Percentiles rank a stretch among this genome's conserved stretches.
phyloP scores from a whole-genome alignment of 345 rosid species.

The Bretschneidera sinensis region DNA sequence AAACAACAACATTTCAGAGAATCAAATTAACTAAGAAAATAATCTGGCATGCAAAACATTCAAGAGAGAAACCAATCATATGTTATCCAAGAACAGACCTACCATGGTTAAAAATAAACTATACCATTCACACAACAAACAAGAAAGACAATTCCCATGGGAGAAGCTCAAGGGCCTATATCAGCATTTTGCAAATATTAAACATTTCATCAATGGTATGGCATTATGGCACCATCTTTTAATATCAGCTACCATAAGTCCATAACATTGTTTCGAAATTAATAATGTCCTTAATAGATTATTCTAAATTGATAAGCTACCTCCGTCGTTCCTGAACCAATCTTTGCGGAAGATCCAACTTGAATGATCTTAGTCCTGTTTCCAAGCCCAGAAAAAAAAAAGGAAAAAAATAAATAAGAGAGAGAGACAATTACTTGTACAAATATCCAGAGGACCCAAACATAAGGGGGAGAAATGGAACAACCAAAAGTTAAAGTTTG shows the following conservation, averaged over 20 bases:
- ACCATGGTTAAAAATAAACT: background rate
- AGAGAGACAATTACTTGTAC: slow-evolving; percentile 2
- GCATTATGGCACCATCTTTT: background rate
- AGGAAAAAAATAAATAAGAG: background rate
- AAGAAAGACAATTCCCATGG: background rate
- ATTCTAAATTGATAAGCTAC: slow-evolving; percentile 28
- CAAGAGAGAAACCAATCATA: background rate
- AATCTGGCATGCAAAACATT: background rate
- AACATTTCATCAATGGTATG: background rate
- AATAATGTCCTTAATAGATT: background rate
- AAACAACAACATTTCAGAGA: background rate
- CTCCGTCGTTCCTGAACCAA: slow-evolving; percentile 83
- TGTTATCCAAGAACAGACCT: background rate
- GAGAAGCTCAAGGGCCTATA: background rate
- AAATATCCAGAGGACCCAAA: slow-evolving; percentile 2
- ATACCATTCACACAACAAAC: slow-evolving; percentile 1
- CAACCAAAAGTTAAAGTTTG: background rate
- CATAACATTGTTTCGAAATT: background rate
- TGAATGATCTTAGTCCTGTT: slow-evolving; percentile 60
- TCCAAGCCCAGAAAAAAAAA: slow-evolving; percentile 7
- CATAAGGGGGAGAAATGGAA: background rate
- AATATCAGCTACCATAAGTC: background rate
- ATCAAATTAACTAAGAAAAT: background rate
- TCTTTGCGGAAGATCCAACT: slow-evolving; percentile 62
- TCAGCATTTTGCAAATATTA: background rate